Evolutionary conservation across 805 yeast genomes (phyloP).

Genomic region (Tetrapisispora taiwanensis): DNA sequence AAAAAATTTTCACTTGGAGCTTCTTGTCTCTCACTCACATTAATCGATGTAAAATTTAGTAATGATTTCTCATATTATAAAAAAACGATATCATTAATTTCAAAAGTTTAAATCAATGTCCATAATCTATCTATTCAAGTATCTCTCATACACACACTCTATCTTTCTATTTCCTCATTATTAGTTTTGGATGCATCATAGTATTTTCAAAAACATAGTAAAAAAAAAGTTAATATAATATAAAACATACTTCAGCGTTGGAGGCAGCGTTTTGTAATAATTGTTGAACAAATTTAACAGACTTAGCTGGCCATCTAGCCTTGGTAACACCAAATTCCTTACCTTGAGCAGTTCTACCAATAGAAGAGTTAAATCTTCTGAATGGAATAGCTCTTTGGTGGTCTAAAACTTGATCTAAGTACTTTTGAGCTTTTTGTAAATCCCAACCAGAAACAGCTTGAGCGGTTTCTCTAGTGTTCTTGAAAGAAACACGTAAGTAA

Average conservation of each 20-base stretch:
- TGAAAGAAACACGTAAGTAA: slow-evolving; percentile 97
- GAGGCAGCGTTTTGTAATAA: slow-evolving; percentile 96
- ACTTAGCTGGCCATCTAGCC: slow-evolving; percentile 99
- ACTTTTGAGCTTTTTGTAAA: slow-evolving; percentile 87
- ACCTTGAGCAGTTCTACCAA: slow-evolving; percentile 99
- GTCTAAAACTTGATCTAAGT: slow-evolving; percentile 92
- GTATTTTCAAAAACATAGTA: neutral
- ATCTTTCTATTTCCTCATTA: too few relatives aligned
- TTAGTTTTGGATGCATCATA: too few relatives aligned
- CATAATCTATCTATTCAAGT: neutral
- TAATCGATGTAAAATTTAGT: too few relatives aligned
- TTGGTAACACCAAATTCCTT: slow-evolving; percentile 99
- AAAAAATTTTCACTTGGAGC: too few relatives aligned
- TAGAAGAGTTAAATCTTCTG: slow-evolving; percentile 94
- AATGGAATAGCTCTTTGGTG: slow-evolving; percentile 99
- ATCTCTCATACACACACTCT: too few relatives aligned
- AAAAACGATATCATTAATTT: neutral
- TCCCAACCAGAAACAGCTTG: slow-evolving; percentile 98
- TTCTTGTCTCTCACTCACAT: neutral
- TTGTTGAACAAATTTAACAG: slow-evolving; percentile 90
- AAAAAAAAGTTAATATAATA: neutral
- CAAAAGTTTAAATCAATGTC: neutral
- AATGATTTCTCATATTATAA: too few relatives aligned
- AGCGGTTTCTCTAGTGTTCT: slow-evolving; percentile 99
- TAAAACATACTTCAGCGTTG: slow-evolving; percentile 73